A percentile compares a stretch with the other conserved stretches of the same genome.
These are phyloP conservation scores for Ustilago crameri DNA, from an alignment of 1,284 basidiomycete genomes.

Conservation along the genomic window DNA sequence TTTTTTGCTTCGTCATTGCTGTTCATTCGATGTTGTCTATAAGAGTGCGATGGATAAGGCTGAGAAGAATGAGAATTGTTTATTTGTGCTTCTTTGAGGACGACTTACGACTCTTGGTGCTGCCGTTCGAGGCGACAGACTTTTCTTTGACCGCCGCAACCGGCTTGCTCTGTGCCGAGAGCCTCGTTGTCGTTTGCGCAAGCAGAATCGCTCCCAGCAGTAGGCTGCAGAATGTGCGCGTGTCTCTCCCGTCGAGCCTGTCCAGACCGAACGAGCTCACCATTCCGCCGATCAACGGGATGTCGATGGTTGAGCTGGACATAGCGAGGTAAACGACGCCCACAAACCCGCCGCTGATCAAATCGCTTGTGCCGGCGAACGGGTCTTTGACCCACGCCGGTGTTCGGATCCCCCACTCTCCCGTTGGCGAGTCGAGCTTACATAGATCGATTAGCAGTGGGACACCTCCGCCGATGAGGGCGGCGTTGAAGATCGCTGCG, in stretches of 20 bases:
- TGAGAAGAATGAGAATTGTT: too few species aligned
- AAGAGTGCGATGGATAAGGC: not conserved
- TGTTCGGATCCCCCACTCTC: constrained; percentile 49
- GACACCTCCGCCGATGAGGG: constrained; percentile 51
- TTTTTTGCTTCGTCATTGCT: too few species aligned
- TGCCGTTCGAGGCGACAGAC: not conserved
- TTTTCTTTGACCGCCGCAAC: not conserved
- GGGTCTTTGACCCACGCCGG: constrained; percentile 50
- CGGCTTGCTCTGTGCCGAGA: constrained; percentile 3
- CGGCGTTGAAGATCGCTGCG: constrained; percentile 48
- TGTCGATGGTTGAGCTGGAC: not conserved
- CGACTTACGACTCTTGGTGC: constrained; percentile 9
- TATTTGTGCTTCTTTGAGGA: constrained; percentile 18
- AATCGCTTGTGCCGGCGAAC: constrained; percentile 39
- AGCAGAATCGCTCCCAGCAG: constrained; percentile 20
- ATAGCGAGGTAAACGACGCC: constrained; percentile 29
- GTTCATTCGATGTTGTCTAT: too few species aligned
- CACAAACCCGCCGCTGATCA: constrained; percentile 33
- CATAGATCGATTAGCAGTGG: constrained; percentile 56
- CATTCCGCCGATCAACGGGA: constrained; percentile 5
- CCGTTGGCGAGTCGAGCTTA: constrained; percentile 47
- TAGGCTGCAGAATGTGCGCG: constrained; percentile 23
- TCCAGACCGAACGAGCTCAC: constrained; percentile 3
- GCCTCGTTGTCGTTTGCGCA: constrained; percentile 22
- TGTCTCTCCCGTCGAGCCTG: constrained; percentile 10